Evolutionary conservation across 495 filamentous ascomycete genomes (phyloP).

Genomic region (Chaetomium fimeti): DNA sequence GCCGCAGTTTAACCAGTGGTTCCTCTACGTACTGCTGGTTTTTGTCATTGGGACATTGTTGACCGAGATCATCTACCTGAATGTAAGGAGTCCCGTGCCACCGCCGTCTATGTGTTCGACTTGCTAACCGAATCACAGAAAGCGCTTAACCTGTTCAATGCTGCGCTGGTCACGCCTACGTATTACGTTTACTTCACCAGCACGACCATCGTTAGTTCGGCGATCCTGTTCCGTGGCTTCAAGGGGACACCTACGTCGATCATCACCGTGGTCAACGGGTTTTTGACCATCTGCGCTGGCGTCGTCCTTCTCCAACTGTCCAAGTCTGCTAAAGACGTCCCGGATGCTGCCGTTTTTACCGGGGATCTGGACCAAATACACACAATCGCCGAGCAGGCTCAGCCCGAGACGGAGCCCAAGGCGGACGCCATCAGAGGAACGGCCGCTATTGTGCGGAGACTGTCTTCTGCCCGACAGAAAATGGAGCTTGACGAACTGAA

Average conservation of each 20-base stretch:
- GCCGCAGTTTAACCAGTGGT: slow-evolving; percentile 96
- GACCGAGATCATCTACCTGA: slow-evolving; percentile 92
- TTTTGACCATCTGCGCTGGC: slow-evolving; percentile 89
- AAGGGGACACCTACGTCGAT: slow-evolving; percentile 80
- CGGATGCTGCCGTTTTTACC: slow-evolving; percentile 87
- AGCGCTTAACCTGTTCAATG: slow-evolving; percentile 97
- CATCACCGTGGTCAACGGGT: slow-evolving; percentile 86
- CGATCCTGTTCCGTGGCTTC: slow-evolving; percentile 91
- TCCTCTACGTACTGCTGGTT: slow-evolving; percentile 84
- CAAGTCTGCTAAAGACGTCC: slow-evolving; percentile 96
- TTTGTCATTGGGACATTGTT: slow-evolving; percentile 86
- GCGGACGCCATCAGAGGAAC: slow-evolving; percentile 93
- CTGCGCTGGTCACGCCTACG: slow-evolving; percentile 92
- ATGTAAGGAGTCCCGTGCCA: slow-evolving; percentile 60
- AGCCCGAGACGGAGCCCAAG: slow-evolving; percentile 92
- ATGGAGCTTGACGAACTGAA: slow-evolving; percentile 79
- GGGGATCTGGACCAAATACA: slow-evolving; percentile 94
- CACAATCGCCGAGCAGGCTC: slow-evolving; percentile 89
- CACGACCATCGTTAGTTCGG: slow-evolving; percentile 89
- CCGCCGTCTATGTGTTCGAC: neutral
- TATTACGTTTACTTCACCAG: slow-evolving; percentile 99
- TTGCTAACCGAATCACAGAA: slow-evolving; percentile 62
- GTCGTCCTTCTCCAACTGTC: slow-evolving; percentile 98
- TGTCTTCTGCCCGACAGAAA: slow-evolving; percentile 73
- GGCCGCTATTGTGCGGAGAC: slow-evolving; percentile 80